phyloP scores from a whole-genome alignment of 2,329 filamentous ascomycete genomes.

The Fusarium austroafricanum region DNA sequence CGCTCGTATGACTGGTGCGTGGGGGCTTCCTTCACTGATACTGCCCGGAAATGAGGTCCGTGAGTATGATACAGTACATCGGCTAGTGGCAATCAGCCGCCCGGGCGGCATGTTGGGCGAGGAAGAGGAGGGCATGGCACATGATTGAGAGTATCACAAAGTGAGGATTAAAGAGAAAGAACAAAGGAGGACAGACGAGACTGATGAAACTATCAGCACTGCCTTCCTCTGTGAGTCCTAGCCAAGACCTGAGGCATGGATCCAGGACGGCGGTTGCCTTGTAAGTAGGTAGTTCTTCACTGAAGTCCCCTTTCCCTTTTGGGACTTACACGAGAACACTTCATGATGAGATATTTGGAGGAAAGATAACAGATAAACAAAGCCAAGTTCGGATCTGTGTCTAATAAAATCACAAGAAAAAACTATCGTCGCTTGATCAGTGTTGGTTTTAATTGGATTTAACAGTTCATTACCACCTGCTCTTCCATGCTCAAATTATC shows the following conservation, averaged over 20 bases:
- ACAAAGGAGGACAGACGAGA: neutral
- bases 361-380: neutral
- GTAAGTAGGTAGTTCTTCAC: constrained; percentile 13
- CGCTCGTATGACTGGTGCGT: neutral
- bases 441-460: neutral
- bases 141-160: neutral
- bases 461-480: neutral
- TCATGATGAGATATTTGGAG: neutral
- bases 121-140: neutral
- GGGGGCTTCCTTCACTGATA: neutral
- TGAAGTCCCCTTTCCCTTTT: constrained; percentile 44
- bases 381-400: too few species aligned
- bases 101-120: constrained; percentile 6
- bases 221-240: constrained; percentile 30
- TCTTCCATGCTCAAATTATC: neutral
- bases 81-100: constrained; percentile 22
- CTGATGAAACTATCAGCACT: constrained; percentile 11
- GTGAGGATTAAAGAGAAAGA: neutral
- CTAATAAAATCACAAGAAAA: too few species aligned
- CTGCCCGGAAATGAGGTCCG: constrained; percentile 11
- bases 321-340: constrained; percentile 28
- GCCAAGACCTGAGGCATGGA: constrained; percentile 43
- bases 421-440: neutral
- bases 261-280: constrained; percentile 4
- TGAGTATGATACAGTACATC: constrained; percentile 20